Evolutionary conservation across 192 early-diverging fungal genomes (phyloP).

Genomic region (Haplosporangium gracile): DNA sequence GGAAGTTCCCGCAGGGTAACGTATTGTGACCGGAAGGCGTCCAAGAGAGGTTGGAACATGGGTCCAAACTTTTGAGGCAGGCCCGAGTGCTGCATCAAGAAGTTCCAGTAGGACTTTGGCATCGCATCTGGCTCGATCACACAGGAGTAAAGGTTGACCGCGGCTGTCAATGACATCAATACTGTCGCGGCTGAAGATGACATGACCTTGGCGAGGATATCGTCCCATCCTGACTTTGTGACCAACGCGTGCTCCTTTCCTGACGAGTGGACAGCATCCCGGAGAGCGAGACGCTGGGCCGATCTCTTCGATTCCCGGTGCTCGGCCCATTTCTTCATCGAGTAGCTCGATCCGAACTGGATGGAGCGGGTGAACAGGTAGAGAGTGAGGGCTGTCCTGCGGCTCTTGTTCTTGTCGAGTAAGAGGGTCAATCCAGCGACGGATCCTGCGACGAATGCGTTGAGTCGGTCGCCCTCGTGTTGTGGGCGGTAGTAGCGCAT

Average conservation of each 20-base stretch:
- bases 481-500: constrained; percentile 64
- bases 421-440: constrained; percentile 71
- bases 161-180: constrained; percentile 64
- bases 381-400: constrained; percentile 73
- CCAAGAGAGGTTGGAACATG: constrained; percentile 59
- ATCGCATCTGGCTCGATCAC: constrained; percentile 69
- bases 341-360: constrained; percentile 73
- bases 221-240: constrained; percentile 58
- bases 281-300: constrained; percentile 24
- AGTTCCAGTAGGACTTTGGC: constrained; percentile 68
- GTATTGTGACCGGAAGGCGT: constrained; percentile 43
- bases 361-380: constrained; percentile 73
- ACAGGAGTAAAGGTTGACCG: constrained; percentile 64
- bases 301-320: constrained; percentile 45
- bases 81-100: constrained; percentile 64
- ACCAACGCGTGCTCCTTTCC: constrained; percentile 30
- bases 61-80: constrained; percentile 57
- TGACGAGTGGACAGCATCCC: constrained; percentile 15
- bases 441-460: constrained; percentile 74
- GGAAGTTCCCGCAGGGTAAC: constrained; percentile 37
- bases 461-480: constrained; percentile 65
- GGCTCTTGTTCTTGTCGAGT: constrained; percentile 70
- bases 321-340: constrained; percentile 70
- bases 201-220: constrained; percentile 58
- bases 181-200: constrained; percentile 54